Evolutionary conservation across 1,139 yeast species (phyloP).

Genomic region (Yamadazyma trypodendri): DNA sequence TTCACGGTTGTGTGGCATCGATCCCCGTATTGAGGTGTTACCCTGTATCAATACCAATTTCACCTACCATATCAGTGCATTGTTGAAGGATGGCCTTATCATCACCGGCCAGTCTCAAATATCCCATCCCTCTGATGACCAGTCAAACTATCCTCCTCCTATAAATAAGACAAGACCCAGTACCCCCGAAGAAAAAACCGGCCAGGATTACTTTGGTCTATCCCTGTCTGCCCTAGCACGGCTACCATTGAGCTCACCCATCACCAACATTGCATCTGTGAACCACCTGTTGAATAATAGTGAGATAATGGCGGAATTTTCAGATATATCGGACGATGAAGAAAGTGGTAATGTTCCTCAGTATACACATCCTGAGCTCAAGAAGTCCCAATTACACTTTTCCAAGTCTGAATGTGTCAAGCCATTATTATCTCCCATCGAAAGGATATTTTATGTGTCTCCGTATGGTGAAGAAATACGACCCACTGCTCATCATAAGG

Average conservation of each 20-base stretch:
- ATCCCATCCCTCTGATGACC: conserved; percentile 66
- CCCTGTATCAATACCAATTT: conserved; percentile 86
- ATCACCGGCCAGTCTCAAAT: conserved; percentile 95
- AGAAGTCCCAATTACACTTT: conserved; percentile 72
- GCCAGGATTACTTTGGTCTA: conserved; percentile 5
- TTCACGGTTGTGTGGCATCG: conserved; percentile 64
- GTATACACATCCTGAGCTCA: conserved; percentile 77
- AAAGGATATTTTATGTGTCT: conserved; percentile 74
- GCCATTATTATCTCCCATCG: conserved; percentile 74
- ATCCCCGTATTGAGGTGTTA: conserved; percentile 54
- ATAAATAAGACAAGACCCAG: conserved; percentile 38
- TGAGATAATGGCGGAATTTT: conserved; percentile 15
- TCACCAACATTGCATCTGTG: conserved; percentile 13
- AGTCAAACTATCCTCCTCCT: conserved; percentile 26
- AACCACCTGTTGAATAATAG: conserved; percentile 12
- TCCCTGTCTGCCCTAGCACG: neutral
- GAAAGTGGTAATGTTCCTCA: conserved; percentile 65
- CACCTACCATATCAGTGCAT: conserved; percentile 83
- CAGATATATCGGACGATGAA: conserved; percentile 32
- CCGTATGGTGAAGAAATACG: conserved; percentile 87
- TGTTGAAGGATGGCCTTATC: conserved; percentile 63
- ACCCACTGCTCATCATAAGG: conserved; percentile 72
- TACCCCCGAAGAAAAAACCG: conserved; percentile 25
- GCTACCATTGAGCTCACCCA: conserved; percentile 7
- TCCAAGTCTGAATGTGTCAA: conserved; percentile 51